Conservation (phyloP, 208 protist genomes). For the Angomonas desouzai region DNA sequence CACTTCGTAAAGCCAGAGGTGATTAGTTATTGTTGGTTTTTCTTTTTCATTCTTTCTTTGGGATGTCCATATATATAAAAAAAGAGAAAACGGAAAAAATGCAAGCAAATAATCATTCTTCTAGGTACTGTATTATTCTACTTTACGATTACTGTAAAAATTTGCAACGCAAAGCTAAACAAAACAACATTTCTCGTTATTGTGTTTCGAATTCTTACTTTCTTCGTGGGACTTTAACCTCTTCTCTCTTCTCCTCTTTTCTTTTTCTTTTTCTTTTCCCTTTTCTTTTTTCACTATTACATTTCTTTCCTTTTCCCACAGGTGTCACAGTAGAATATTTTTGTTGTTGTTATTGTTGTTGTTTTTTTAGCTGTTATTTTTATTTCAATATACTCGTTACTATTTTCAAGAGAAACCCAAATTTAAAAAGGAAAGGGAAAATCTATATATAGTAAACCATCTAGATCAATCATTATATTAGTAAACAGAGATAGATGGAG, state of each 20-base stretch:
- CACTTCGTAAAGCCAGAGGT: background rate
- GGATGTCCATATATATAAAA: background rate
- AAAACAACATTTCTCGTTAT: no score
- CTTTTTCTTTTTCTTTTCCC: slow-evolving; percentile 2
- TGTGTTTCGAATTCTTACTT: no score
- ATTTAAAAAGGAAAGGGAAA: no score
- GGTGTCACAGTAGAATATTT: slow-evolving; percentile 3
- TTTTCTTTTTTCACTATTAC: background rate
- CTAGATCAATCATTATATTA: background rate
- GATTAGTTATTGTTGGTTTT: background rate
- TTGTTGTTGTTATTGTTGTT: slow-evolving; percentile 14
- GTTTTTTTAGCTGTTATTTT: slow-evolving; percentile 5
- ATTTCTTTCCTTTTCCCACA: background rate
- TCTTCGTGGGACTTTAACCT: no score
- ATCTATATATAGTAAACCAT: no score
- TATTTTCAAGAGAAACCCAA: no score
- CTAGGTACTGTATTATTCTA: no score
- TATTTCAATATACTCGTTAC: no score
- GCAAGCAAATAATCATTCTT: no score
- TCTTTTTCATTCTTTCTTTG: background rate
- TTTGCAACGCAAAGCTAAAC: no score
- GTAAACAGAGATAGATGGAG: slow-evolving; percentile 34
- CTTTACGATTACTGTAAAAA: no score
- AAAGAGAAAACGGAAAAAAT: no score
- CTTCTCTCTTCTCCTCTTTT: slow-evolving; percentile 10